These are phyloP conservation scores for Aphanomyces astaci DNA, from an alignment of 352 stramenopile species.

Conservation along the genomic window DNA sequence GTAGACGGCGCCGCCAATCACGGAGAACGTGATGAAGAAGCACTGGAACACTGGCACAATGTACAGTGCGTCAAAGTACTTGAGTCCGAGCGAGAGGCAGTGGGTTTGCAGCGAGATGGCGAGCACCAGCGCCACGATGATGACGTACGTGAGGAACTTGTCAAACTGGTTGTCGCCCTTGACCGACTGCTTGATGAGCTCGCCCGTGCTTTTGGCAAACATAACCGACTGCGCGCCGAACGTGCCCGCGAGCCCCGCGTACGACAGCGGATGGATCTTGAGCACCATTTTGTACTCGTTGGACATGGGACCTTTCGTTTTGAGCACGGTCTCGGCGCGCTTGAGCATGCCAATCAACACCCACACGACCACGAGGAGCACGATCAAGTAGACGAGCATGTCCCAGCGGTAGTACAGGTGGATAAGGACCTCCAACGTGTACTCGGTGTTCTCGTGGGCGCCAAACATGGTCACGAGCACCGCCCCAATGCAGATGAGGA, in stretches of 20 bases:
- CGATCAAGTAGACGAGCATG: constrained; percentile 59
- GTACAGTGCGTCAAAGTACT: constrained; percentile 82
- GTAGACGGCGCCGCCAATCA: constrained; percentile 83
- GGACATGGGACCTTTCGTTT: constrained; percentile 38
- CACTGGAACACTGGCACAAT: constrained; percentile 82
- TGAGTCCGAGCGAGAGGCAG: constrained; percentile 74
- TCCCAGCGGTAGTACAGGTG: constrained; percentile 52
- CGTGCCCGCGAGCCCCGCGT: constrained; percentile 60
- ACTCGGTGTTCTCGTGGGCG: constrained; percentile 50
- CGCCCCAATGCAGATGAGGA: constrained; percentile 62
- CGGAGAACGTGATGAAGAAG: constrained; percentile 88
- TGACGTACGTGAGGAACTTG: constrained; percentile 65
- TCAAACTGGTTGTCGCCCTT: constrained; percentile 66
- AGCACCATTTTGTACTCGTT: constrained; percentile 36
- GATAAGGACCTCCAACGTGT: constrained; percentile 70
- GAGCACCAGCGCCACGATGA: constrained; percentile 70
- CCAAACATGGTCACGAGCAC: constrained; percentile 58
- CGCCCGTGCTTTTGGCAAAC: constrained; percentile 71
- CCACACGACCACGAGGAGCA: constrained; percentile 39
- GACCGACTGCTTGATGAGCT: constrained; percentile 78
- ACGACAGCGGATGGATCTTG: constrained; percentile 57
- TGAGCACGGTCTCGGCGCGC: constrained; percentile 46
- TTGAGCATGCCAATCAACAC: constrained; percentile 36
- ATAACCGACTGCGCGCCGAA: constrained; percentile 77
- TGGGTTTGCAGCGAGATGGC: constrained; percentile 84